Conservation (phyloP, 495 filamentous ascomycete species). For the Aspergillus cristatus region DNA sequence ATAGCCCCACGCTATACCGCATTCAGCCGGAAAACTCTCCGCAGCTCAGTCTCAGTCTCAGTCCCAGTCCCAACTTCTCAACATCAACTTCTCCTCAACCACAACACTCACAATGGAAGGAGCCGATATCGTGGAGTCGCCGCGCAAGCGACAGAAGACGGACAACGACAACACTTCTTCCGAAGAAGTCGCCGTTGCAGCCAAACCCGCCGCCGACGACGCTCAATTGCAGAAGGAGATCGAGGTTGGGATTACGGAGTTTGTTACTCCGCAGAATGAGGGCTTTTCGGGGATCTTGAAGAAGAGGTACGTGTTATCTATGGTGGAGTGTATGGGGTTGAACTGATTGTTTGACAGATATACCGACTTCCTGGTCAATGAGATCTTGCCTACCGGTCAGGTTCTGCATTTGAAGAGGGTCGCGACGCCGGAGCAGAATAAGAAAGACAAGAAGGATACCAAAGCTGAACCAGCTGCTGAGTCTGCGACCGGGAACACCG, state of each 20-base stretch:
- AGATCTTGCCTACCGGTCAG: slow-evolving; percentile 68
- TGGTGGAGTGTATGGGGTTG: slow-evolving; percentile 5
- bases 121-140: slow-evolving; percentile 30
- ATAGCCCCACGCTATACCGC: slow-evolving; percentile 6
- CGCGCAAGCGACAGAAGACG: slow-evolving; percentile 37
- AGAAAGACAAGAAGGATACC: slow-evolving; percentile 5
- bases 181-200: slow-evolving; percentile 10
- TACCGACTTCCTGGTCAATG: slow-evolving; percentile 93
- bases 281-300: slow-evolving; percentile 50
- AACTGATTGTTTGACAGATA: slow-evolving; percentile 45
- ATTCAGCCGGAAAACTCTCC: slow-evolving; percentile 1
- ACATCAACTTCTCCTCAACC: slow-evolving; percentile 4
- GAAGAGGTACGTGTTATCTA: slow-evolving; percentile 38
- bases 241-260: slow-evolving; percentile 48
- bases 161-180: slow-evolving; percentile 17
- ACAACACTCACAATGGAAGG: slow-evolving; percentile 24
- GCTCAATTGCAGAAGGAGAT: slow-evolving; percentile 34
- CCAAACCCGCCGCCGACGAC: slow-evolving; percentile 10
- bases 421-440: slow-evolving; percentile 12
- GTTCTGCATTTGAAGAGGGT: slow-evolving; percentile 64
- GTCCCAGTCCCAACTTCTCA: background rate
- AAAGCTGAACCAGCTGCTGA: background rate
- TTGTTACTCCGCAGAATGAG: slow-evolving; percentile 37
- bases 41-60: background rate
- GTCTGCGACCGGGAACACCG: slow-evolving; percentile 1